These are phyloP conservation scores for Leccinum fallax DNA, from an alignment of 1,284 basidiomycete genomes.

Conservation along the genomic window DNA sequence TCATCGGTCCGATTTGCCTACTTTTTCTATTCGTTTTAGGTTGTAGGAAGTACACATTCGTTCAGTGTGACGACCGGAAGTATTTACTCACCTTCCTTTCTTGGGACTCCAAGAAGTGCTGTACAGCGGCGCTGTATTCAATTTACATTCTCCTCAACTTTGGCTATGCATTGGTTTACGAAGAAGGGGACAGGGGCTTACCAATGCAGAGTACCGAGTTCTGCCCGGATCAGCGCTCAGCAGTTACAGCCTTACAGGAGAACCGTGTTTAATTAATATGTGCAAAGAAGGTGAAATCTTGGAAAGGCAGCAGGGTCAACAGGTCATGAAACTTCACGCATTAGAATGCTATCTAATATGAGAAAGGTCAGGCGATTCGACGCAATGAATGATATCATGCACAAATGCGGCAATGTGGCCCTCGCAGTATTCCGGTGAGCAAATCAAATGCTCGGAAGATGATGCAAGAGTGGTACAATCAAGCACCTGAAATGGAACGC, in stretches of 20 bases:
- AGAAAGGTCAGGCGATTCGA: neutral
- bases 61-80: neutral
- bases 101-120: neutral
- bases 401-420: neutral
- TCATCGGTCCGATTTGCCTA: too few species aligned
- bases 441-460: neutral
- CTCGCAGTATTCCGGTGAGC: neutral
- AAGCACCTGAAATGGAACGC: neutral
- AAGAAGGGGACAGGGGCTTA: neutral
- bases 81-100: neutral
- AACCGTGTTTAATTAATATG: neutral
- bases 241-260: neutral
- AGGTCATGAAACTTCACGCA: too few species aligned
- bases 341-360: neutral
- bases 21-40: too few species aligned
- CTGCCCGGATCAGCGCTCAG: neutral
- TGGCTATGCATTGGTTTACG: neutral
- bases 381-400: too few species aligned
- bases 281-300: neutral
- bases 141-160: neutral
- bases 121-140: too few species aligned
- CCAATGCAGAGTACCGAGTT: neutral
- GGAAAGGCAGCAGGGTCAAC: neutral
- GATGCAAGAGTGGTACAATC: neutral
- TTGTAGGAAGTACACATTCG: neutral